Percentiles rank a stretch among this genome's conserved stretches.
Evolutionary conservation across 2,329 filamentous ascomycete genomes (phyloP).

Genomic region (Coniella lustricola): DNA sequence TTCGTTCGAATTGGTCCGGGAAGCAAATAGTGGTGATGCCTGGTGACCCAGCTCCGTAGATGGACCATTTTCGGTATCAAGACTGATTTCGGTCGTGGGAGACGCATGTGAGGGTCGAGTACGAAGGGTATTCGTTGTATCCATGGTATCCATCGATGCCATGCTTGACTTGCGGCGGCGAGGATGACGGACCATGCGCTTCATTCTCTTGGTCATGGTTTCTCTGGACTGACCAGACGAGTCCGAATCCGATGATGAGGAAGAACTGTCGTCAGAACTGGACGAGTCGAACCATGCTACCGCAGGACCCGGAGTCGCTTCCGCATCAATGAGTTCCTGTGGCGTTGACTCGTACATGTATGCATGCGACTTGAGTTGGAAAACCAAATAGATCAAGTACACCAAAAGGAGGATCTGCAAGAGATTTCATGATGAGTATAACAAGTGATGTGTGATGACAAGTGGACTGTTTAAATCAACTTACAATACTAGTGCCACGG

Average conservation of each 20-base stretch:
- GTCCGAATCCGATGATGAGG: conserved; percentile 61
- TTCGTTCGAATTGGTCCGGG: conserved; percentile 27
- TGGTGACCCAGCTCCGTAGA: conserved; percentile 33
- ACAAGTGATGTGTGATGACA: neutral
- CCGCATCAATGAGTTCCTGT: conserved; percentile 87
- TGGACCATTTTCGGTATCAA: conserved; percentile 29
- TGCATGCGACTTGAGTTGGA: conserved; percentile 85
- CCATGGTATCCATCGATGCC: conserved; percentile 55
- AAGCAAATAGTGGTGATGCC: conserved; percentile 19
- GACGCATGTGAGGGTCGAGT: conserved; percentile 36
- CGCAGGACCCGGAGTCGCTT: conserved; percentile 77
- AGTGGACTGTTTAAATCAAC: conserved; percentile 23
- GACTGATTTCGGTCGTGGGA: conserved; percentile 23
- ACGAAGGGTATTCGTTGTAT: conserved; percentile 22
- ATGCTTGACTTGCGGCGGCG: conserved; percentile 71
- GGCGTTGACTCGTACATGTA: conserved; percentile 92
- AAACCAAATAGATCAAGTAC: conserved; percentile 76
- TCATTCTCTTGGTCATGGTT: conserved; percentile 69
- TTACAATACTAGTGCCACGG: conserved; percentile 78
- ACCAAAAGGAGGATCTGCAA: conserved; percentile 66
- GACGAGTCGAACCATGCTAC: conserved; percentile 75
- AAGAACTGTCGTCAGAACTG: conserved; percentile 47
- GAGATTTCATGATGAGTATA: conserved; percentile 16
- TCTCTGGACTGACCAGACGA: conserved; percentile 52
- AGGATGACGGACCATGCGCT: conserved; percentile 63